Evolutionary conservation across 345 rosid genomes (phyloP).

Genomic region (Rhodamnia argentea): DNA sequence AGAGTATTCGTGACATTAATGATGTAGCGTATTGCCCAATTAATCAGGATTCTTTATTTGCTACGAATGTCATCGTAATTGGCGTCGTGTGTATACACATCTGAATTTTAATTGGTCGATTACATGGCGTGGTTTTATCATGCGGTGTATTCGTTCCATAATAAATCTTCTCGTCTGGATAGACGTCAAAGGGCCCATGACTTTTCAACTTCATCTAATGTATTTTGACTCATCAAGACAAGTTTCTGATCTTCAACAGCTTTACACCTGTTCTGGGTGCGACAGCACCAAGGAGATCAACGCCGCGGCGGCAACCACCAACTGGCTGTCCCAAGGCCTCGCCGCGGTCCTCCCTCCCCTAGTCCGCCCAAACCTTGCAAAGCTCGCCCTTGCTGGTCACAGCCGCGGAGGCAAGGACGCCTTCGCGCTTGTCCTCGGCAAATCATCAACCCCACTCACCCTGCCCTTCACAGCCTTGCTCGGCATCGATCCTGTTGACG

Average conservation of each 20-base stretch:
- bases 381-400: slow-evolving; percentile 59
- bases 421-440: slow-evolving; percentile 49
- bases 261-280: no score
- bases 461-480: background rate
- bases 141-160: background rate
- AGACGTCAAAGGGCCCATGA: background rate
- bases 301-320: slow-evolving; percentile 32
- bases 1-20: background rate
- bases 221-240: background rate
- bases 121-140: background rate
- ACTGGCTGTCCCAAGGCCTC: slow-evolving; percentile 48
- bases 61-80: background rate
- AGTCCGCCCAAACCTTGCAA: slow-evolving; percentile 37
- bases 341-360: slow-evolving; percentile 32
- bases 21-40: accelerated
- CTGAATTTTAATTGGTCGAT: background rate
- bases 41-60: background rate
- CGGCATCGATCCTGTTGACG: slow-evolving; percentile 5
- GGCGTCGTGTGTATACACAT: accelerated
- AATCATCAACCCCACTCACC: background rate
- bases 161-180: background rate
- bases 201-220: background rate
- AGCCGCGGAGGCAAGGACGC: slow-evolving; percentile 81
- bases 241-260: background rate
- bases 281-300: slow-evolving; percentile 29